Base-by-base conservation (phyloP, 1,284 basidiomycete species). In the Trametes polyzona region DNA sequence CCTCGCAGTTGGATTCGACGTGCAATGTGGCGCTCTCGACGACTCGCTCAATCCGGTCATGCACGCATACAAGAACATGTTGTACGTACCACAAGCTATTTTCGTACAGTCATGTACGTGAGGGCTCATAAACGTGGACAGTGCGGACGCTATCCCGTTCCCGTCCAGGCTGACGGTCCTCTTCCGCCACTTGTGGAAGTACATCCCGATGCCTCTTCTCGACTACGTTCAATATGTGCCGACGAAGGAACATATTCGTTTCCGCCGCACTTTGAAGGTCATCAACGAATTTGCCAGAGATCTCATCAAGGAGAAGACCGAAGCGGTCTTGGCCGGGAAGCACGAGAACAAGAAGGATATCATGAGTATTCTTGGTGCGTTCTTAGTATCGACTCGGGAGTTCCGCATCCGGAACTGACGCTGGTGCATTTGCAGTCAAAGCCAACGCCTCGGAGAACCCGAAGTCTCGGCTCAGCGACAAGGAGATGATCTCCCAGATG, bases 401-500 rank as follows among this genome's bases (percentile, higher is more conserved):
- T 16, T 33, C 9, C 19, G 1, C 29, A 26, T 19, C 14, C 9
- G 19, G 9, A 5, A 14, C 27, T 23, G 3, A 23, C 10, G 1
- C 27, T 35, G 4, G 19, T 12, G 4, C 19, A 11, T 21, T 29
- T 21, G 1, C 43, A 84, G 84, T 84, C 41, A 78, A 76, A 64
- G 82, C 83, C 2, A 86, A 86, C 58, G 71, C 72, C 35, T 78
- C 78, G 6, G 72, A 78, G 48, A 71, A 81, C 26, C 74, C 76
- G 42, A 77, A 74, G 58, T 71, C 71, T 19, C 74, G 72, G 49
- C 69, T 87, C 47, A 77, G 64, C 2, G 77, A 83, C 27, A 76
- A 76, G 26, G 85, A 78, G 57, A 68, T 75, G 52, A 49, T 81
- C 2, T 70, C 82, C 4, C 82, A 86, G 67, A 81, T 87, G 75